Evolutionary conservation across 2,329 filamentous ascomycete genomes (phyloP).

Genomic region (Ophiosphaerella narmari): DNA sequence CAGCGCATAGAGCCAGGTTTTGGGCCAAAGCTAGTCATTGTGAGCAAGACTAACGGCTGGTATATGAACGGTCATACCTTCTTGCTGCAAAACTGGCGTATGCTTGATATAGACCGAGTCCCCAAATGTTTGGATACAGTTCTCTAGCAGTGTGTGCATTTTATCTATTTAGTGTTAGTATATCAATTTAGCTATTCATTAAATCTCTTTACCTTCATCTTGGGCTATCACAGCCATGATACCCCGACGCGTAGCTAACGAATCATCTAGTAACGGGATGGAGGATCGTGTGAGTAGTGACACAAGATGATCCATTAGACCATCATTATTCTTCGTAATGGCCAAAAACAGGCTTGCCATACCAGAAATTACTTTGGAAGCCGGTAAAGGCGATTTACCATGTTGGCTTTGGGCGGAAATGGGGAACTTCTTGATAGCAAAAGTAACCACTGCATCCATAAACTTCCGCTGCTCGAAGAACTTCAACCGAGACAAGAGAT

Average conservation of each 20-base stretch:
- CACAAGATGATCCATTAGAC: slow-evolving; percentile 37
- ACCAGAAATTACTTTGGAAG: slow-evolving; percentile 27
- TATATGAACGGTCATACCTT: slow-evolving; percentile 61
- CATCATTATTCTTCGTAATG: slow-evolving; percentile 32
- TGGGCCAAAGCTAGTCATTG: slow-evolving; percentile 72
- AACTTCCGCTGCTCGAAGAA: slow-evolving; percentile 55
- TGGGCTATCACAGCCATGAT: slow-evolving; percentile 47
- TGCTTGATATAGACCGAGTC: slow-evolving; percentile 88
- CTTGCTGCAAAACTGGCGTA: slow-evolving; percentile 82
- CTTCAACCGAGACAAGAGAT: slow-evolving; percentile 51
- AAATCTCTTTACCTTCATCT: slow-evolving; percentile 46
- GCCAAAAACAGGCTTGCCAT: slow-evolving; percentile 27
- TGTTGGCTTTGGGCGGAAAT: slow-evolving; percentile 8
- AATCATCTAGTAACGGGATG: slow-evolving; percentile 33
- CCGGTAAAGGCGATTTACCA: slow-evolving; percentile 14
- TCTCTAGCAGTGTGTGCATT: slow-evolving; percentile 66
- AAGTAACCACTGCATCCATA: slow-evolving; percentile 40
- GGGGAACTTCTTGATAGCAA: slow-evolving; percentile 29
- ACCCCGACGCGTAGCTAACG: slow-evolving; percentile 40
- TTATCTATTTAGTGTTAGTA: slow-evolving; percentile 39
- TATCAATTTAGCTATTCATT: not conserved
- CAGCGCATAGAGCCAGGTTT: slow-evolving; percentile 74
- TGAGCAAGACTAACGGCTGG: slow-evolving; percentile 19
- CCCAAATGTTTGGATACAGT: slow-evolving; percentile 74
- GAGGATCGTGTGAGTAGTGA: slow-evolving; percentile 48